Percentiles rank a stretch among this genome's conserved stretches.
phyloP scores from a whole-genome alignment of 805 yeast species.

The Wickerhamia fluorescens region DNA sequence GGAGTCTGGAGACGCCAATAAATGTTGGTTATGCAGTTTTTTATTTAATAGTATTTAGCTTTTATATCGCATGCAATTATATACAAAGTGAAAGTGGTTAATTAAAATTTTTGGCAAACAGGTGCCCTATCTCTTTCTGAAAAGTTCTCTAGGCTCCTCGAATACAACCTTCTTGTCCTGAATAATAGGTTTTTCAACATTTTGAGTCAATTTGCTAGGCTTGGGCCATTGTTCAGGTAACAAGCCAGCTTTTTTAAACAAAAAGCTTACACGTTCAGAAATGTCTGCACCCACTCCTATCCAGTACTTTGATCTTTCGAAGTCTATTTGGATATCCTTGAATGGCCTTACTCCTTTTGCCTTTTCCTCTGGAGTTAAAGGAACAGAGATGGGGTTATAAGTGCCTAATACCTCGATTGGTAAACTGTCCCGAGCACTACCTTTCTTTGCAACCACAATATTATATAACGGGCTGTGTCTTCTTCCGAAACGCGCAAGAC shows the following conservation, averaged over 20 bases:
- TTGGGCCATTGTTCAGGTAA: slow-evolving; percentile 54
- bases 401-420: slow-evolving; percentile 96
- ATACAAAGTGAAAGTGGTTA: too few relatives aligned
- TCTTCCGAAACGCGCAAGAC: slow-evolving; percentile 91
- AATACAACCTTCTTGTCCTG: slow-evolving; percentile 16
- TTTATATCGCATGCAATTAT: neutral
- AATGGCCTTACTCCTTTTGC: slow-evolving; percentile 51
- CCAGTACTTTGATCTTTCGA: slow-evolving; percentile 91
- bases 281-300: slow-evolving; percentile 96
- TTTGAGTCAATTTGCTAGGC: slow-evolving; percentile 34
- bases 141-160: slow-evolving; percentile 27
- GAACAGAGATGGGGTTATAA: slow-evolving; percentile 75
- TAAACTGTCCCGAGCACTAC: slow-evolving; percentile 73
- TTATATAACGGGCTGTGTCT: slow-evolving; percentile 82
- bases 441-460: slow-evolving; percentile 77
- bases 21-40: neutral
- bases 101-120: too few relatives aligned
- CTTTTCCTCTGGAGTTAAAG: slow-evolving; percentile 55
- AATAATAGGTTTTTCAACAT: slow-evolving; percentile 23
- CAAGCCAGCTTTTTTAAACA: slow-evolving; percentile 74
- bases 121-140: slow-evolving; percentile 23
- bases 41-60: too few relatives aligned
- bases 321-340: slow-evolving; percentile 79
- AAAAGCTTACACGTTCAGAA: slow-evolving; percentile 66
- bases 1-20: too few relatives aligned